Evolutionary conservation across 2,329 filamentous ascomycete genomes (phyloP), one percentile per base, ranked within the genome.

Genomic region (Epichloe hybrida): DNA sequence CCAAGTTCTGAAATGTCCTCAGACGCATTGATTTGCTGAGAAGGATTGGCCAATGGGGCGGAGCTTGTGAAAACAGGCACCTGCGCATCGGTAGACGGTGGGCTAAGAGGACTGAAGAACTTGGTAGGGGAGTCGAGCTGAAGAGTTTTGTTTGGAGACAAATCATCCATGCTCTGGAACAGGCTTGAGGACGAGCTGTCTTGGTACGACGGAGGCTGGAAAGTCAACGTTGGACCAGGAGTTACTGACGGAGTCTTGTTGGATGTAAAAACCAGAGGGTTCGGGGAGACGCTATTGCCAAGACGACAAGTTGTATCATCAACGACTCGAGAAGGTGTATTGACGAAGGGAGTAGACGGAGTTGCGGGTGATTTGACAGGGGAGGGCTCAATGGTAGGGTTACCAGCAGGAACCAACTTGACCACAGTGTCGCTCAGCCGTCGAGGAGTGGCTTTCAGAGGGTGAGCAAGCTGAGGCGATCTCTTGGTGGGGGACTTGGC

Each of bases 401-500:
- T 57, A 4, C 56, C 37, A 7, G 52, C 54, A 13, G 65, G 65
- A n/a, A 57, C 23, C 41, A 67, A 56, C 50, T 58, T 59, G 51
- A 66, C 54, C 23, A 65, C 57, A 3, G 56, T 59, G 36, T 61
- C 58, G n/a, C 56, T 59, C 46, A 67, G 50, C 23, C 61, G 62
- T 35, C 53, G 56, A 20, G 59, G 49, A 8, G 54, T 55, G 42
- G 48, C 55, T 56, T 60, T 60, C 47, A 64, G 53, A 6, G 62
- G 62, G 41, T 53, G 62, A 2, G 56, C 55, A 12, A 61, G 58
- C n/a, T 57, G 56, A 23, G 59, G 54, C 31, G 58, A 52, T 38
- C 58, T 58, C 58, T 67, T 67, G 20, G 57, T 59, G 1, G 65
- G 65, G 5, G 64, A 67, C 42, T 64, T 58, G 1, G 59, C 7